Evolutionary conservation across 1,139 yeast species (phyloP), one percentile per base, ranked within the genome.

Genomic region (Candida sp.): DNA sequence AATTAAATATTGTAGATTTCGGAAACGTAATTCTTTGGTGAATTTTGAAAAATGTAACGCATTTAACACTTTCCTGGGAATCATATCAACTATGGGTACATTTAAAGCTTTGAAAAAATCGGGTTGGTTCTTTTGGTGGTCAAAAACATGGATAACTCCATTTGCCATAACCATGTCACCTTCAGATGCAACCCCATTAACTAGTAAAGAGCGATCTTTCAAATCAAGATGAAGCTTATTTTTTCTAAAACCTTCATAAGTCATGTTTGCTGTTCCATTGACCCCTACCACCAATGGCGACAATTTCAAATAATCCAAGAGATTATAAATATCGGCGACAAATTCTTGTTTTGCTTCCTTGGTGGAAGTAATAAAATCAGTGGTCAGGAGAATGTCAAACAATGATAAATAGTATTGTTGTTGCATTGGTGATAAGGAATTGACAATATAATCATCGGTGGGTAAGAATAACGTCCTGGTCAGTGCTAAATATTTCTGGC

Each of bases 21-120:
- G 75, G 49, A 87, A 80, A 41, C 79, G 68, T 21, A 89, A 56
- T 55, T 89, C 97, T 21, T 77, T 74, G 3, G 87, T 95, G 59
- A 88, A 83, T 27, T 72, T 72, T 2, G 84, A 72, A 41, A 81
- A 83, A 46, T 81, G 82, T 45, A 90, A 63, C 0, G 96, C 97
- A 53, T 78, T 74, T 6, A 91, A 66, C 42, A 87, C 81, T 57
- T 85, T 89, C 50, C 85, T 74, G 0, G 91, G 86, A n/a, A 82
- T 81, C 64, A 87, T 79, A 0, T 64, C 61, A 5, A 73, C 64
- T 3, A 56, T 41, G 1, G 60, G 54, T 3, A 67, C 50, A 4
- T 53, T 57, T 9, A 70, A 51, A 1, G 63, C 53, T 0, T 60
- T 46, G 36, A 79, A 62, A 45, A 78, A 64, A 21, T 50, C 37